Evolutionary conservation across 768 basidiomycete genomes (phyloP), one percentile per base, ranked within the genome.

Genomic region (Rickenella mellea): DNA sequence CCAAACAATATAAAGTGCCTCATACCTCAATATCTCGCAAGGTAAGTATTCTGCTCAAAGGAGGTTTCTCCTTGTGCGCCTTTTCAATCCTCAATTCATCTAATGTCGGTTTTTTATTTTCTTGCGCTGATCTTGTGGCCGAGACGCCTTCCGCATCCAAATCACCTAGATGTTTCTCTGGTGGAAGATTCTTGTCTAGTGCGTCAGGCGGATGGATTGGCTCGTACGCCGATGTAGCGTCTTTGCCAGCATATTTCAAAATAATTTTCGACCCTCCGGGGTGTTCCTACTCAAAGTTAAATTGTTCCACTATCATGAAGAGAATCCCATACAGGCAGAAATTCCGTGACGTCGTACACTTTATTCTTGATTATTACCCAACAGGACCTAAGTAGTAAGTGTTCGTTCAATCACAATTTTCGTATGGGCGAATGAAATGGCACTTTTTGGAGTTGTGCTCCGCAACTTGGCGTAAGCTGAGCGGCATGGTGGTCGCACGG

Each of bases 321-420:
- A 35, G 15, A 30, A n/a, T 21, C 15, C 54, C 68, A 27, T 45
- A 81, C 84, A 41, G 72, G 63, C 28, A 88, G 63, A 58, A 89
- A 86, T 28, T 82, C 80, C 5, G 86, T 86, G 41, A 88, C 83
- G 63, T 90, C 85, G 63, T 90, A 90, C n/a, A 89, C 87, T 41
- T 73, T 68, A 59, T 80, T 74, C 39, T 71, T 67, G 48, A 91
- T 83, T 54, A 90, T 78, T 50, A 91, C 78, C 88, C 88, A 91
- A 55, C 86, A 88, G 14, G 81, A 83, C 28, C 82, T 83, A 46
- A n/a, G 15, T 5, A 29, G 14, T 20, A 21, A 33, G 29, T n/a
- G 30, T 29, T 24, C 37, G 50, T 36, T 48, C 36, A 51, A 46
- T 37, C 39, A 15, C 37, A 44, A 39, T 30, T 33, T 14, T 43